Evolutionary conservation across 2,329 filamentous ascomycete genomes (phyloP).

Genomic region (Xylaria sp.): DNA sequence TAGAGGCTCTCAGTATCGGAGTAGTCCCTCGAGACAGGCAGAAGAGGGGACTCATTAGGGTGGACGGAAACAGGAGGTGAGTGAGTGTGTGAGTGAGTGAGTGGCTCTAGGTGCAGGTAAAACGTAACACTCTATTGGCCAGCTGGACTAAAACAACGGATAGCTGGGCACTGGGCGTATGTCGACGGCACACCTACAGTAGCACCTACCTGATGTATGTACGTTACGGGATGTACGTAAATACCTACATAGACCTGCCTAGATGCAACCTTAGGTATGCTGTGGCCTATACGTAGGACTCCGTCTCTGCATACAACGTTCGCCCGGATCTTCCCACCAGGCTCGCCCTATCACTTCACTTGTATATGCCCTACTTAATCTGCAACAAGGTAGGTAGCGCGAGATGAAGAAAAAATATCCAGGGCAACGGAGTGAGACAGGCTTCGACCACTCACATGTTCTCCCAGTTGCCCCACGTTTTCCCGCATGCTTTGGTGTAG

Average conservation of each 20-base stretch:
- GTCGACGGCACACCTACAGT: neutral
- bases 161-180: neutral
- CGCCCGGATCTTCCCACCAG: too few species aligned
- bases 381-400: neutral
- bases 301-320: too few species aligned
- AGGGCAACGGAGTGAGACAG: conserved; percentile 6
- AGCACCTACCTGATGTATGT: too few species aligned
- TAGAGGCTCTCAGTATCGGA: conserved; percentile 42
- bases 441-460: conserved; percentile 12
- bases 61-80: conserved; percentile 14
- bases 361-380: neutral
- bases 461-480: conserved; percentile 30
- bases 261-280: too few species aligned
- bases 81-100: neutral
- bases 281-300: neutral
- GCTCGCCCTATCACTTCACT: too few species aligned
- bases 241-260: too few species aligned
- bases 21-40: conserved; percentile 36
- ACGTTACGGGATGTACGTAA: too few species aligned
- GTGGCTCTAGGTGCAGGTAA: conserved; percentile 12
- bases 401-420: neutral
- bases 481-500: neutral
- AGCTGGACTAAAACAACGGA: neutral
- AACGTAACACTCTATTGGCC: conserved; percentile 30
- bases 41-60: conserved; percentile 41